Evolutionary conservation across 768 basidiomycete species (phyloP).

Genomic region (Lentinula detonsa): DNA sequence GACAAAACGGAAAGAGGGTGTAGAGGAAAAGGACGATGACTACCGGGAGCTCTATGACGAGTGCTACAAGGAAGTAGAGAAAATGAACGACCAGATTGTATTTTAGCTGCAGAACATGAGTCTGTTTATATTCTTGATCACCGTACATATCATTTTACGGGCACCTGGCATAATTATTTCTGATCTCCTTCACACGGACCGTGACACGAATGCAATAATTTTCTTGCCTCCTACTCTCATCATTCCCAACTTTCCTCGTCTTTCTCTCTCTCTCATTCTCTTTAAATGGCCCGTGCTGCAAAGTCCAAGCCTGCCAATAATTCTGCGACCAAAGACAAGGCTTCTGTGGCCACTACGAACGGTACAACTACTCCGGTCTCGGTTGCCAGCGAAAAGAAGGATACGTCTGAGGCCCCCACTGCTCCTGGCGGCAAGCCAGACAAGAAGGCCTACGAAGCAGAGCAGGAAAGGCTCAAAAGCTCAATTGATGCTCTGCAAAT

Average conservation of each 20-base stretch:
- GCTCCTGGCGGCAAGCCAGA: slow-evolving; percentile 62
- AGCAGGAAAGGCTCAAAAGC: slow-evolving; percentile 75
- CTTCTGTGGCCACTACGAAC: slow-evolving; percentile 33
- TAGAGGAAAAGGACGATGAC: slow-evolving; percentile 67
- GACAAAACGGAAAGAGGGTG: slow-evolving; percentile 54
- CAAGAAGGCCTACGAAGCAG: slow-evolving; percentile 76
- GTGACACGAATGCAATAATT: neutral
- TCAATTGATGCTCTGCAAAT: slow-evolving; percentile 81
- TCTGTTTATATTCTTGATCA: slow-evolving; percentile 1
- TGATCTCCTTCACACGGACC: neutral
- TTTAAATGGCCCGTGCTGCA: slow-evolving; percentile 32
- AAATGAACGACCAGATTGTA: slow-evolving; percentile 64
- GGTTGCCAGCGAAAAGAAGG: slow-evolving; percentile 30
- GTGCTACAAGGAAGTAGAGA: slow-evolving; percentile 79
- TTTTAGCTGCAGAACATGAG: slow-evolving; percentile 24
- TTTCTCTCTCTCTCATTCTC: slow-evolving; percentile 15
- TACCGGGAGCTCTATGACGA: slow-evolving; percentile 85
- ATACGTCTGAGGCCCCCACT: slow-evolving; percentile 34
- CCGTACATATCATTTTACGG: neutral
- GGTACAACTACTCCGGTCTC: slow-evolving; percentile 45
- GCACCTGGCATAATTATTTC: neutral
- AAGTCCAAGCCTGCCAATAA: slow-evolving; percentile 51
- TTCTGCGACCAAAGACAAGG: slow-evolving; percentile 32
- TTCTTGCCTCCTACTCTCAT: neutral
- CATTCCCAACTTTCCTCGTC: slow-evolving; percentile 7